Conservation (phyloP, 345 rosid genomes). For the Populus pruinosa region DNA sequence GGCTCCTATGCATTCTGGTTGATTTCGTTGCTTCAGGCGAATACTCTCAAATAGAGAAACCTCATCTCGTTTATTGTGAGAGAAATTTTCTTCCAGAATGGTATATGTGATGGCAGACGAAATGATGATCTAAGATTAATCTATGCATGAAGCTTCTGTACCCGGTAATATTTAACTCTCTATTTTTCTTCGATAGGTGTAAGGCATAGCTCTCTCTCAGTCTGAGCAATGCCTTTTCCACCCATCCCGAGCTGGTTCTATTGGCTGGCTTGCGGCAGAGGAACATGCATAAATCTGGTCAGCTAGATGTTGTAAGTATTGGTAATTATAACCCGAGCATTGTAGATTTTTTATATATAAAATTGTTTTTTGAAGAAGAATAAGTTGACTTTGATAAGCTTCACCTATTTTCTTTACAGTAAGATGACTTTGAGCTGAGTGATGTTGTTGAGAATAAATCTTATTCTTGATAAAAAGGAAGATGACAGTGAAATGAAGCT, state of each 20-base stretch:
- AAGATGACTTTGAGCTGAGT: no score
- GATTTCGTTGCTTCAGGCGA: not conserved
- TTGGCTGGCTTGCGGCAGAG: not conserved
- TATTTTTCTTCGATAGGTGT: conserved; percentile 51
- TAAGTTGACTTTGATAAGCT: no score
- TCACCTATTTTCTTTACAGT: no score
- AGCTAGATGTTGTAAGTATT: not conserved
- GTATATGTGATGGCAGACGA: not conserved
- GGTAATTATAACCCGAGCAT: no score
- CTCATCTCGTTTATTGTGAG: not conserved
- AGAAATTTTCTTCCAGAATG: not conserved
- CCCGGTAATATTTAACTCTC: conserved; percentile 28
- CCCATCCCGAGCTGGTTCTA: not conserved
- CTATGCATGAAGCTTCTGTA: conserved; percentile 40
- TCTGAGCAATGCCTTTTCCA: not conserved
- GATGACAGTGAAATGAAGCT: no score
- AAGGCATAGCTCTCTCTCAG: conserved; percentile 9
- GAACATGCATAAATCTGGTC: not conserved
- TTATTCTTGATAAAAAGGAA: no score
- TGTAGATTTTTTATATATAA: no score
- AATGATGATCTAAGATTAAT: not conserved
- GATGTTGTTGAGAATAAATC: no score
- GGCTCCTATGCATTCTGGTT: not conserved
- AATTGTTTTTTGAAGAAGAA: no score
- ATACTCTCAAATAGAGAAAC: not conserved